These are phyloP conservation scores for Pestalotiopsis sp. DNA, from an alignment of 2,329 filamentous ascomycete genomes.

Conservation along the genomic window DNA sequence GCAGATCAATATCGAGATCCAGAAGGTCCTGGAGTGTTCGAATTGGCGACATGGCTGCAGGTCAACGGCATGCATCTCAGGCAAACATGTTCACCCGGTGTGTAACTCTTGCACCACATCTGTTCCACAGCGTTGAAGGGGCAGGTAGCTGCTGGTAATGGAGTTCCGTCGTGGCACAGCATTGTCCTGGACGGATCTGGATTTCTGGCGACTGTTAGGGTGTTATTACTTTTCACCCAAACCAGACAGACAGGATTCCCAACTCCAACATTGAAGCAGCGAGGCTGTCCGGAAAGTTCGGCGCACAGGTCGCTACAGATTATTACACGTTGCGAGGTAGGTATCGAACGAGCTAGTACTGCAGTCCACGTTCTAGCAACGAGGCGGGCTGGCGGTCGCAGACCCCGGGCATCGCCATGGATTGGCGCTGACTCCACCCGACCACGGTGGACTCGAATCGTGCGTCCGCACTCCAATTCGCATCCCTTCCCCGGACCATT, in stretches of 20 bases:
- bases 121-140: background rate
- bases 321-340: background rate
- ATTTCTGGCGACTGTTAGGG: background rate
- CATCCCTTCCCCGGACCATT: background rate
- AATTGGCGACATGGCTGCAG: background rate
- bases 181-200: background rate
- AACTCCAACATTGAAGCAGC: background rate
- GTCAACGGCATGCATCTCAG: background rate
- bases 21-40: background rate
- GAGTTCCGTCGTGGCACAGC: background rate
- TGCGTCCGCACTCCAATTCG: background rate
- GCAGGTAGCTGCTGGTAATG: background rate
- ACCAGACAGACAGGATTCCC: too few species aligned
- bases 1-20: background rate
- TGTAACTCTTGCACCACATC: too few species aligned
- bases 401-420: background rate
- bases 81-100: background rate
- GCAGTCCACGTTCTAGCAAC: slow-evolving; percentile 2
- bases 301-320: too few species aligned
- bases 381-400: slow-evolving; percentile 4
- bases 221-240: too few species aligned
- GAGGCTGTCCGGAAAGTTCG: background rate
- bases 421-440: background rate
- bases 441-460: slow-evolving; percentile 2
- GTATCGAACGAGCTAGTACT: background rate